phyloP scores from a whole-genome alignment of 495 filamentous ascomycete genomes.

The Penicillium longicatenatum region DNA sequence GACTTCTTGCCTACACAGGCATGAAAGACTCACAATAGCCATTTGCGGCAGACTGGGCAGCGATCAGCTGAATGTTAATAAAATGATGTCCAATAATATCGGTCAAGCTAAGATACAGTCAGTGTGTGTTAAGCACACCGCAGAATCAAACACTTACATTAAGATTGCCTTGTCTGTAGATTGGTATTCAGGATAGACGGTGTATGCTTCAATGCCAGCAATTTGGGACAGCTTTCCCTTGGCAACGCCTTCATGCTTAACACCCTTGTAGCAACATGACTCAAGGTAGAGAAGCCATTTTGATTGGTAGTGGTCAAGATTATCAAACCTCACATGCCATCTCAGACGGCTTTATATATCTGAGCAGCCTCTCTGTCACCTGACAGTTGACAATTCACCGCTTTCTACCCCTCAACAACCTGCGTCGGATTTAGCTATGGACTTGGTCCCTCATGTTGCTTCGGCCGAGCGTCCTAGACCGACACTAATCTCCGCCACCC shows the following conservation, averaged over 20 bases:
- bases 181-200: background rate
- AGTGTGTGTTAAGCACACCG: background rate
- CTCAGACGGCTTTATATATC: too few species aligned
- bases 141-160: background rate
- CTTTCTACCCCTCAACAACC: background rate
- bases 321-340: too few species aligned
- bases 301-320: too few species aligned
- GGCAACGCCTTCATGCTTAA: conserved; percentile 8
- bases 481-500: background rate
- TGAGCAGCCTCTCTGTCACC: background rate
- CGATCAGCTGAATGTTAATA: conserved; percentile 7
- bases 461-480: background rate
- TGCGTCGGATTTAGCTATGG: background rate
- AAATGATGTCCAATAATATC: conserved; percentile 4
- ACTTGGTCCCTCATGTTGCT: background rate
- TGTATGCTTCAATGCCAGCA: conserved; percentile 6
- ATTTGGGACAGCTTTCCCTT: background rate
- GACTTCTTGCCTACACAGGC: background rate
- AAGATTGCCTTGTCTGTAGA: conserved; percentile 5
- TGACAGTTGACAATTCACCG: background rate
- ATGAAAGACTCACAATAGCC: background rate
- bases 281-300: conserved; percentile 2
- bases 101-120: background rate
- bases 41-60: conserved; percentile 10
- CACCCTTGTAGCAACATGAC: conserved; percentile 9